Evolutionary conservation across 1,284 basidiomycete species (phyloP), one percentile per base, ranked within the genome.

Genomic region (Pseudozyma flocculosa): DNA sequence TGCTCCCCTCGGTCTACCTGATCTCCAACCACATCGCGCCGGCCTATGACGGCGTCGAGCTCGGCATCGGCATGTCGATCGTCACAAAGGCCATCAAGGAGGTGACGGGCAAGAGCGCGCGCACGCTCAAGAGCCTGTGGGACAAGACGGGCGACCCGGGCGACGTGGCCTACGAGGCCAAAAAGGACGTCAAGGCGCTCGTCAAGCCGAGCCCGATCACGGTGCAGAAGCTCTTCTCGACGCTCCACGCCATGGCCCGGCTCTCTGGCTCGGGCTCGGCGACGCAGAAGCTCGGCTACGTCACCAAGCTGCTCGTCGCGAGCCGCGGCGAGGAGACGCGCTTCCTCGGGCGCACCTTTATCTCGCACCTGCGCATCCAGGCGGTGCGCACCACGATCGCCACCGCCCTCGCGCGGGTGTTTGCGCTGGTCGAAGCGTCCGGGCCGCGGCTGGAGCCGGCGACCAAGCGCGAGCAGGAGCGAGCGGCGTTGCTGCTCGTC

Each of bases 271-370:
- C 83, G 63, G 88, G 90, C 14, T 86, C 89, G 43, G 82, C 84
- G 3, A 87, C 85, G 67, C 82, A 85, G 57, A 93, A 92, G 76
- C 87, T 88, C 43, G 84, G 85, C 40, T 83, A 90, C 24, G 87
- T 92, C 2, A 87, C 91, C 67, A 87, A 86, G 70, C 82, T 95
- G 34, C 83, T 95, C 23, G 85, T 95, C 2, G 84, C 90, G 8
- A 87, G 90, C 0, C 85, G 84, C 50, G 92, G 91, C 13, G 92
- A 95, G 76, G 91, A 96, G 79, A 84, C 85, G 19, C 84, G 92
- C 26, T 96, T 87, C 70, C 81, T 95, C 18, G 88, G 89, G 29
- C 84, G 92, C 38, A 92, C 86, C 3, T 82, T 95, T 32, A 85
- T 85, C 36, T 86, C 87, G 63, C 89, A 94, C 78, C 81, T 95